These are phyloP conservation scores for Claviceps lovelessii DNA, from an alignment of 2,329 filamentous ascomycete species.

Conservation along the genomic window DNA sequence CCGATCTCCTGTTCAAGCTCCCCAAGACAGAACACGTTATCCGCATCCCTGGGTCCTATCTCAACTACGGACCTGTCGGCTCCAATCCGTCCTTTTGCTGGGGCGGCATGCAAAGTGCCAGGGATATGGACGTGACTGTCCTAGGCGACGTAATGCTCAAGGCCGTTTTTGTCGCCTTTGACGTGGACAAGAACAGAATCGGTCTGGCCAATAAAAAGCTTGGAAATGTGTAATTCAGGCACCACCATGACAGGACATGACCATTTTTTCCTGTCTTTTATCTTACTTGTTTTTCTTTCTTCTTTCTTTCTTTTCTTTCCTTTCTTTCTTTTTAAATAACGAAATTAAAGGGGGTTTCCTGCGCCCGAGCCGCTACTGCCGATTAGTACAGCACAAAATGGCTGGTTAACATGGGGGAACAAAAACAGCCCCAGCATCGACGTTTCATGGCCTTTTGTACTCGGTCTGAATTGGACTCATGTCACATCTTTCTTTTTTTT, in stretches of 20 bases:
- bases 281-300: neutral
- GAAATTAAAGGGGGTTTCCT: neutral
- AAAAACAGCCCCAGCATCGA: neutral
- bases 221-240: conserved; percentile 7
- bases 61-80: conserved; percentile 39
- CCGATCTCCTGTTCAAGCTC: conserved; percentile 41
- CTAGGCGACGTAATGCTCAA: conserved; percentile 72
- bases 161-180: conserved; percentile 60
- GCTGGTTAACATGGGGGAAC: neutral
- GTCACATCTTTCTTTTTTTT: too few species aligned
- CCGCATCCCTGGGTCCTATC: conserved; percentile 38
- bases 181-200: conserved; percentile 28
- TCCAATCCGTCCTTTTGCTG: conserved; percentile 46
- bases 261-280: neutral
- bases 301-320: neutral
- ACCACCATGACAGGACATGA: neutral
- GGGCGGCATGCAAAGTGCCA: conserved; percentile 56
- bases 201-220: conserved; percentile 32
- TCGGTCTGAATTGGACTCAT: too few species aligned
- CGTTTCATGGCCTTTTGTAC: neutral
- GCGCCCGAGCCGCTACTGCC: too few species aligned
- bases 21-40: conserved; percentile 34
- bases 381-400: neutral
- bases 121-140: conserved; percentile 40
- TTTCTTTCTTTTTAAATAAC: too few species aligned